Evolutionary conservation across 2,329 filamentous ascomycete species (phyloP).

Genomic region (Neocucurbitaria cava): DNA sequence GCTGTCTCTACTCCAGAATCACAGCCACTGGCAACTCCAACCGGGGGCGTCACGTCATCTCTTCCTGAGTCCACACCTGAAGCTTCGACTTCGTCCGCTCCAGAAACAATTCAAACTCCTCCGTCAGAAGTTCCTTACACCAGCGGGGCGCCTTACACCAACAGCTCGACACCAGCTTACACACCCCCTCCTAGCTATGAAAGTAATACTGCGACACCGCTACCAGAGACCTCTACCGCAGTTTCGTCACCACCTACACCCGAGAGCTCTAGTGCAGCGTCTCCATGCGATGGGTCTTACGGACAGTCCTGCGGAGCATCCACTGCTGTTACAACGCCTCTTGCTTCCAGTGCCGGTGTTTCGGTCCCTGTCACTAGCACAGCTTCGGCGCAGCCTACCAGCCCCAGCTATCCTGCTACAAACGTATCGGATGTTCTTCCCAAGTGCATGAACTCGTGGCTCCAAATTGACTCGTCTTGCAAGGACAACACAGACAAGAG

Average conservation of each 20-base stretch:
- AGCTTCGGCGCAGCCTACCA: constrained; percentile 23
- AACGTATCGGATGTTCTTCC: constrained; percentile 75
- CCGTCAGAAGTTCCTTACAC: constrained; percentile 5
- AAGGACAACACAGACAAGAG: constrained; percentile 79
- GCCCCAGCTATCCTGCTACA: constrained; percentile 30
- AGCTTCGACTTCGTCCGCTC: constrained; percentile 3
- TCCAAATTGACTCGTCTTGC: constrained; percentile 73
- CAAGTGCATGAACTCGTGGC: constrained; percentile 90
- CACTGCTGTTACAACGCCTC: constrained; percentile 5
- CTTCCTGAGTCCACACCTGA: constrained; percentile 13
- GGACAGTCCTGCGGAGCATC: constrained; percentile 16
- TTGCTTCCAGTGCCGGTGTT: constrained; percentile 10
- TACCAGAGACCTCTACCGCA: constrained; percentile 7
- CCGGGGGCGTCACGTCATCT: constrained; percentile 1
- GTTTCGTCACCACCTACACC: constrained; percentile 9
- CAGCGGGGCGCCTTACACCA: constrained; percentile 17
- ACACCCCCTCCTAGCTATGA: constrained; percentile 11
- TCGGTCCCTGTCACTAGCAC: constrained; percentile 12
- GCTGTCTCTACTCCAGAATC: constrained; percentile 8
- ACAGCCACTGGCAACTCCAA: constrained; percentile 10
- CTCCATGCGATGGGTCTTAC: neutral
- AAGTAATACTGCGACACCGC: constrained; percentile 13
- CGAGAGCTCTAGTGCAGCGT: constrained; percentile 8
- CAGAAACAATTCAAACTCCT: neutral
- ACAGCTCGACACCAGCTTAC: constrained; percentile 24